A percentile compares a stretch with the other conserved stretches of the same genome.
These are phyloP conservation scores for Chlorella ohadii DNA, from an alignment of 139 green algal species.

Conservation along the genomic window DNA sequence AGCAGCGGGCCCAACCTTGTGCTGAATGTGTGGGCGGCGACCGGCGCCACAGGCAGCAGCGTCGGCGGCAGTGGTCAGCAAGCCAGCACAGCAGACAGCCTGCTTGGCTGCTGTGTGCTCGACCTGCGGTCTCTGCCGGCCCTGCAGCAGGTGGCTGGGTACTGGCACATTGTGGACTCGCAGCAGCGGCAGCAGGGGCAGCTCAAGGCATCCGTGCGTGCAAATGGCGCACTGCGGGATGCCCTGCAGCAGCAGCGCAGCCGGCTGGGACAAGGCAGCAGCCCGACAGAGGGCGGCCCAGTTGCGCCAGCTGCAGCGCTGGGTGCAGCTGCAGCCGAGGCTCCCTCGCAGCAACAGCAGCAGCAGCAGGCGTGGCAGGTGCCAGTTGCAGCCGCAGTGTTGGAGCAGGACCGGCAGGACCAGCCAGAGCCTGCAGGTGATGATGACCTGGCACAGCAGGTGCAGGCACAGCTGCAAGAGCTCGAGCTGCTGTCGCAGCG, in stretches of 20 bases:
- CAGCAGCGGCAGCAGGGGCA: conserved; percentile 2
- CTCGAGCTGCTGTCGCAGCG: conserved; percentile 20
- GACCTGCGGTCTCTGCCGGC: background rate
- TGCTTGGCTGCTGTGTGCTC: background rate
- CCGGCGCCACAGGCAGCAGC: background rate
- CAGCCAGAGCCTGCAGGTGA: background rate
- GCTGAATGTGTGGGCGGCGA: conserved; percentile 2
- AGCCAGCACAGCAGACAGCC: background rate
- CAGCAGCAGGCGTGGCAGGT: background rate
- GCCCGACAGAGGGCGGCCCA: too few relatives aligned
- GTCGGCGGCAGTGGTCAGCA: background rate
- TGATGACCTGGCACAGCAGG: background rate
- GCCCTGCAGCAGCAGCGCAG: too few relatives aligned
- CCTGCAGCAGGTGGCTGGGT: background rate
- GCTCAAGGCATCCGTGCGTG: background rate
- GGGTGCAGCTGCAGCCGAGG: background rate
- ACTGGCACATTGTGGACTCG: background rate
- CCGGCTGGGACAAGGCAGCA: too few relatives aligned
- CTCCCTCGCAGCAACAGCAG: background rate
- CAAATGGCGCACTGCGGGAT: background rate
- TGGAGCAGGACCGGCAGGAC: background rate
- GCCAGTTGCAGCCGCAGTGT: background rate
- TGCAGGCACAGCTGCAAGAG: conserved; percentile 8
- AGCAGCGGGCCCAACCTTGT: background rate
- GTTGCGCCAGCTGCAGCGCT: background rate